phyloP scores from a whole-genome alignment of 2,329 filamentous ascomycete genomes.

The Colletotrichum incanum region DNA sequence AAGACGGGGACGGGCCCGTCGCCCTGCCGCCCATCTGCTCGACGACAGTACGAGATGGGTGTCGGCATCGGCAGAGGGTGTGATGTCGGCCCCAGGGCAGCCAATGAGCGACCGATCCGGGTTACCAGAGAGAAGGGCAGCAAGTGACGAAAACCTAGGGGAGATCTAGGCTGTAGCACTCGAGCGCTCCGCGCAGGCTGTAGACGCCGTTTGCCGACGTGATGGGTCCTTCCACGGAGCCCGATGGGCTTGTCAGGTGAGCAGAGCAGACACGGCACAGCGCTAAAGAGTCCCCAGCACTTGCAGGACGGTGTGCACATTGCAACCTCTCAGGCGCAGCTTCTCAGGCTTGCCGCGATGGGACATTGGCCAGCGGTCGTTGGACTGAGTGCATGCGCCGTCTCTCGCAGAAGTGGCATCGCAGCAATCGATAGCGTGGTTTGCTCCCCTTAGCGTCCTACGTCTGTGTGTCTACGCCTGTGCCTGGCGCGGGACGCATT shows the following conservation, averaged over 20 bases:
- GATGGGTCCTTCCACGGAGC: neutral
- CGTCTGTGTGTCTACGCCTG: conserved; percentile 6
- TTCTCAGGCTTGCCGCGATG: conserved; percentile 4
- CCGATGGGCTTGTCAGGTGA: conserved; percentile 2
- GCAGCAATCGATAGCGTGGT: conserved; percentile 26
- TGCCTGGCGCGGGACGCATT: conserved; percentile 16
- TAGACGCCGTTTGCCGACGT: conserved; percentile 30
- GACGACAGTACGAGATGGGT: conserved; percentile 9
- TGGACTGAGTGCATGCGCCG: neutral
- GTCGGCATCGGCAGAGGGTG: conserved; percentile 32
- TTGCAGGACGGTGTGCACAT: conserved; percentile 25
- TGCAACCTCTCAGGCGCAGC: conserved; percentile 32
- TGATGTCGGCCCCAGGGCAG: conserved; percentile 17
- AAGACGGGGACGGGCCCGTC: conserved; percentile 14
- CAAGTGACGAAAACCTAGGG: neutral
- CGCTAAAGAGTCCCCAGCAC: conserved; percentile 26
- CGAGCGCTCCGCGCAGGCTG: neutral
- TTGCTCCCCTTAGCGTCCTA: neutral
- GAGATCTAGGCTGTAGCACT: neutral
- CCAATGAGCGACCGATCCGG: conserved; percentile 21
- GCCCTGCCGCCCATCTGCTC: conserved; percentile 31
- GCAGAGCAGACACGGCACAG: conserved; percentile 8
- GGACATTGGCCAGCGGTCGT: neutral
- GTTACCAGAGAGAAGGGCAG: neutral
- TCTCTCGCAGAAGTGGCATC: conserved; percentile 13